Base-by-base conservation (phyloP, 331 rosid genomes). In the Malus hybrid region DNA sequence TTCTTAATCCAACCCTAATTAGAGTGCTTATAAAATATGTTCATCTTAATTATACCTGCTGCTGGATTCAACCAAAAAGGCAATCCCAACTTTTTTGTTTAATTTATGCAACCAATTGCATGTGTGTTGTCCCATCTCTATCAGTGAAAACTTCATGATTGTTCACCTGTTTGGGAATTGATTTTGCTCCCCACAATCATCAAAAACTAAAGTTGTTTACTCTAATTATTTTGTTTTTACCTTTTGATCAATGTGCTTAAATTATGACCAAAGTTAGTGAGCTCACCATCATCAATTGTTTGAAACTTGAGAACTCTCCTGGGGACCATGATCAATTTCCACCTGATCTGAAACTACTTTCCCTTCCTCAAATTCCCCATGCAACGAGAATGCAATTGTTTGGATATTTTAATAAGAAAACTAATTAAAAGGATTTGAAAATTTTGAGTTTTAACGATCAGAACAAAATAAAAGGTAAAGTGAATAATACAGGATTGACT, bases 151-250 rank as follows among this genome's bases (percentile, higher is more conserved):
- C 83, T 83, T 83, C 73, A 92, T 90, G 91, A 90, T 87, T 81
- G 77, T 81, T 89, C 65, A 72, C 86, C 86, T 86, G 94, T 86
- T 84, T 87, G 86, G 88, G 87, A 86, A 91, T 91, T 90, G 96
- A 93, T 91, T 91, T 91, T 90, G 98, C 62, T 87, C 97, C 98
- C 97, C 96, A 91, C 96, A 91, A 82, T 69, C 84, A 80, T 76
- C 81, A 84, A 87, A 83, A 83, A 81, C 52, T 80, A 83, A 86
- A 87, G 89, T 81, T 57, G 80, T 48, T 88, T 73, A 79, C 67
- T 81, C 88, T 89, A 89, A 90, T 91, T 69, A 88, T 90, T 81
- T 87, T 78, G 93, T 84, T 80, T 65, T 50, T 84, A 66, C 74
- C 93, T 90, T 91, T 93, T 86, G 88, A 81, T 80, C 89, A 90